Base-by-base conservation (phyloP, 768 basidiomycete species). In the Tulasnella sp. region DNA sequence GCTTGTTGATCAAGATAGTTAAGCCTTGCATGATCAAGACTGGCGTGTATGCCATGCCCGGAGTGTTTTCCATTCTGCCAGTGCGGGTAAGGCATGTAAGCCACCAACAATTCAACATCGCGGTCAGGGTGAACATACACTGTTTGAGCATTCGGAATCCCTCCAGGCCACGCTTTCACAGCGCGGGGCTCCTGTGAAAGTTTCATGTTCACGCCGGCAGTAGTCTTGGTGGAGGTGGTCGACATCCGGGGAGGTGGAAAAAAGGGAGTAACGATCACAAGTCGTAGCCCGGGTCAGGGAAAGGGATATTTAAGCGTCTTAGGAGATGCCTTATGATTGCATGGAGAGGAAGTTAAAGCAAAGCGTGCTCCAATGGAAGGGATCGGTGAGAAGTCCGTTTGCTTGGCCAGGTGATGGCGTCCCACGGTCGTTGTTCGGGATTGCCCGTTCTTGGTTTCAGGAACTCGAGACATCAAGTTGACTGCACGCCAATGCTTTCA, bases 111-210 rank as follows among this genome's bases (percentile, higher is more conserved):
- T n/a, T n/a, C n/a, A n/a, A n/a, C 1, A 44, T 14, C 26, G 26
- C 52, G 5, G 12, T 59, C 26, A 17, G 40, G 16, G 16, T 40
- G 16, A 67, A 44, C 67, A 17, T 29, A 70, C 69, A 70, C 69
- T 35, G 69, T 35, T 19, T 22, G 41, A 32, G 47, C 41, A 32
- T 70, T 70, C 8, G 37, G 26, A 16, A 70, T 52, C 52, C 69
- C 69, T 62, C 69, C 69, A 17, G 69, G 69, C 69, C 69, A 70
- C 5, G 69, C 35, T 44, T 70, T 70, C 26, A 12, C 52, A 5
- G 52, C 9, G 11, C 52, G 52, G 14, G 52, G 29, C 26, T 59
- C 52, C 7, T 22, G 32, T 12, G 26, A 59, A 32, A 14, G 26
- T 11, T 29, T 59, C 26, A 14, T 29, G 32, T 59, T 29, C 26